Base-by-base conservation (phyloP, 1,284 basidiomycete species). In the Sporisorium graminicola region DNA sequence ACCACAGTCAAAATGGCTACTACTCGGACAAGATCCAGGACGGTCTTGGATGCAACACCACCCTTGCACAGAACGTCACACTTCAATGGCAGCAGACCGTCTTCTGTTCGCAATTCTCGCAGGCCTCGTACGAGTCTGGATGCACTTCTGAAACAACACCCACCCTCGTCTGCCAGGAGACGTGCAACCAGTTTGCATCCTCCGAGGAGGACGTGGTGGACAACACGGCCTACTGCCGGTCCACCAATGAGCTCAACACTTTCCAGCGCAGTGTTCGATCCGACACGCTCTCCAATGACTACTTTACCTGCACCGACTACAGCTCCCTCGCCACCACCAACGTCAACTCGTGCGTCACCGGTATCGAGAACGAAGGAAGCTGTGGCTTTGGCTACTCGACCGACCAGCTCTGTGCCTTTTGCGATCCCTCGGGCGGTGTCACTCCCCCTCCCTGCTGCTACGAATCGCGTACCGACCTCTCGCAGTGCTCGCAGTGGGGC, bases 361-460 rank as follows among this genome's bases (percentile, higher is more conserved):
- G 88, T 10, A 65, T 73, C 35, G 66, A 61, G 43, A 87, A 87
- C 72, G 88, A 88, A 70, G 80, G 77, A 22, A 87, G 87, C 80
- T 88, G 88, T 68, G 88, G 88, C 12, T 88, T 80, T 58, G 87
- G 86, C 2, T 79, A 65, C 53, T 84, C 81, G 8, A 85, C 81
- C 13, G 70, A 70, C 20, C 85, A 87, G 66, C 75, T 88, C 16
- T 88, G 88, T 65, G 73, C 63, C 10, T 86, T 82, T 74, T 88
- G 88, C 64, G 78, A 82, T 60, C 76, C 78, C 42, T 42, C 77
- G 14, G 76, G 76, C 47, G 78, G 75, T 16, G 54, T 70, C 35
- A 74, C 75, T 50, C 65, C 79, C 43, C 65, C 75, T 29, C 42
- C 80, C 16, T 82, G 81, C 74, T 82, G 81, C 64, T 61, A 51